Evolutionary conservation across 192 early-diverging fungal genomes (phyloP).

Genomic region (Entomortierella parvispora): DNA sequence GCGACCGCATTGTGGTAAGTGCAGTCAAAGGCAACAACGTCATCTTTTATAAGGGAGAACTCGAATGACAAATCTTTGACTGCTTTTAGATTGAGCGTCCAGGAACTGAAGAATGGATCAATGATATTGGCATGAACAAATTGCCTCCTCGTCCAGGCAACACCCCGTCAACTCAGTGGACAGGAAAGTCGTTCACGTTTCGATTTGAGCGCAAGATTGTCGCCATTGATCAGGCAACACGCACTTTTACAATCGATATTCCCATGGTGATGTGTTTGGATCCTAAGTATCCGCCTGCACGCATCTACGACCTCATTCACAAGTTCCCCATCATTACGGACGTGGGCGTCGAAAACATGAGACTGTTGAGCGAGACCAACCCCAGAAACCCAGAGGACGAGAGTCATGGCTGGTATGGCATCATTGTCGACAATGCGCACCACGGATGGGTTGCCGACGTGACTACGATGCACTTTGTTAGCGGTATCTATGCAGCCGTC

Average conservation of each 20-base stretch:
- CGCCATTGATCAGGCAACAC: conserved; percentile 33
- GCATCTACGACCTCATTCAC: conserved; percentile 40
- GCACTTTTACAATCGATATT: conserved; percentile 35
- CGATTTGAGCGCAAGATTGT: conserved; percentile 46
- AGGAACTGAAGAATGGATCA: conserved; percentile 40
- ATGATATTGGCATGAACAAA: conserved; percentile 36
- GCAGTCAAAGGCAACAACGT: background rate
- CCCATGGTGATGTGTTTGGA: conserved; percentile 49
- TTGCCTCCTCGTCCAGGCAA: conserved; percentile 27
- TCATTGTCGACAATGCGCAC: conserved; percentile 30
- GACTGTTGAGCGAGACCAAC: conserved; percentile 24
- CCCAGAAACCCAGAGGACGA: conserved; percentile 32
- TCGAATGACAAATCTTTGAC: background rate
- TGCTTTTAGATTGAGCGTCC: conserved; percentile 37
- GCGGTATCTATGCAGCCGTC: conserved; percentile 29
- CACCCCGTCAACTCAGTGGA: conserved; percentile 31
- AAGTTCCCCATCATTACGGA: conserved; percentile 39
- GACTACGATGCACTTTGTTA: conserved; percentile 37
- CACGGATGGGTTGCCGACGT: conserved; percentile 48
- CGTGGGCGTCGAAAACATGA: conserved; percentile 41
- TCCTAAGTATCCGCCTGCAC: conserved; percentile 43
- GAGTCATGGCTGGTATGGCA: conserved; percentile 44
- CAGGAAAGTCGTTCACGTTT: conserved; percentile 39
- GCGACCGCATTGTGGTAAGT: conserved; percentile 48
- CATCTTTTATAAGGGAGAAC: too few species aligned